These are phyloP conservation scores for Angophora floribunda DNA, from an alignment of 345 rosid genomes.

Conservation along the genomic window DNA sequence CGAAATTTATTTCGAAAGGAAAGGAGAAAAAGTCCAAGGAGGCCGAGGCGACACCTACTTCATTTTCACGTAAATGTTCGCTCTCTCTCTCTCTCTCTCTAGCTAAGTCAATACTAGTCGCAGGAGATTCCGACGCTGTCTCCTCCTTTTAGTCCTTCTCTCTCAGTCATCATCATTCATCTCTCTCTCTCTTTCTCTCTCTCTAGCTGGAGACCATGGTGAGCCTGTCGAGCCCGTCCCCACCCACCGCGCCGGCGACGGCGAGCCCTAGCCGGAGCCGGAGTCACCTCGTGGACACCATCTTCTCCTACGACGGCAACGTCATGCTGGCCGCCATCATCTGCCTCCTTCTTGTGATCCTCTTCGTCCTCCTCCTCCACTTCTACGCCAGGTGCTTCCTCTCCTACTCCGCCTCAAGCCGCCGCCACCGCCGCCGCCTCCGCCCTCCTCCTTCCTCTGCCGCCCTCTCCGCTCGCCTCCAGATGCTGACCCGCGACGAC, in stretches of 20 bases:
- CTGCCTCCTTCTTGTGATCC: conserved; percentile 60
- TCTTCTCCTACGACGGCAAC: conserved; percentile 64
- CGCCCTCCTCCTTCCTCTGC: conserved; percentile 9
- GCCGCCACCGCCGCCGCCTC: conserved; percentile 5
- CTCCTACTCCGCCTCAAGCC: conserved; percentile 2
- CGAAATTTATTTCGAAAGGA: background rate
- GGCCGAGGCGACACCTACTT: background rate
- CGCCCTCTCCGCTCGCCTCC: conserved; percentile 14
- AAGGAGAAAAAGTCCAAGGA: background rate
- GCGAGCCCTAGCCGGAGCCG: background rate
- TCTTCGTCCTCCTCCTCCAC: conserved; percentile 75
- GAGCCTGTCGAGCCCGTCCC: background rate
- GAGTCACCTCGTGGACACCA: conserved; percentile 16
- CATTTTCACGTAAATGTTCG: background rate
- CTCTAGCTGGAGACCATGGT: background rate
- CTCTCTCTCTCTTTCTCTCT: background rate
- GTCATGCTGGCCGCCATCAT: conserved; percentile 65
- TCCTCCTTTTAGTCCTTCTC: background rate
- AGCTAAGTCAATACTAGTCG: background rate
- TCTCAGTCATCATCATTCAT: background rate
- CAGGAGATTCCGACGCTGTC: background rate
- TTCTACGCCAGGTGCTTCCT: conserved; percentile 71
- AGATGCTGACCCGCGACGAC: conserved; percentile 1
- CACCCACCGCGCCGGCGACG: background rate
- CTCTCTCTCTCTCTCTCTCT: background rate